A percentile compares a stretch with the other conserved stretches of the same genome.
Evolutionary conservation across 2,329 filamentous ascomycete genomes (phyloP).

Genomic region (Plectosphaerella plurivora): DNA sequence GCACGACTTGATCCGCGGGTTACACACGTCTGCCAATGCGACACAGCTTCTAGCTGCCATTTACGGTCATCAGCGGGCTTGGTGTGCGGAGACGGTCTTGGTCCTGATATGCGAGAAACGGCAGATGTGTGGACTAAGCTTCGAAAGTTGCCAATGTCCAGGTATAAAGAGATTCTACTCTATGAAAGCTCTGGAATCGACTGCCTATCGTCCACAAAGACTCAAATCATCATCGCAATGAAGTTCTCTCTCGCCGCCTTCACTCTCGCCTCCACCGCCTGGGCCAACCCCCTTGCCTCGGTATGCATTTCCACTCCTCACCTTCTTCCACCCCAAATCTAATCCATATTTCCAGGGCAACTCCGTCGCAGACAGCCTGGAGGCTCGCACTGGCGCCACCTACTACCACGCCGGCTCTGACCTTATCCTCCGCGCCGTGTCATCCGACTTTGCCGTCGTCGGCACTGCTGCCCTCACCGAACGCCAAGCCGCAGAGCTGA

Average conservation of each 20-base stretch:
- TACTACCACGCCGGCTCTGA: neutral
- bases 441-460: neutral
- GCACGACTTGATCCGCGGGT: neutral
- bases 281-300: neutral
- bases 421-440: neutral
- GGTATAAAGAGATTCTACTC: too few relatives aligned
- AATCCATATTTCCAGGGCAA: neutral
- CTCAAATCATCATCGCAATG: conserved; percentile 13
- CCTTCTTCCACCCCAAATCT: too few relatives aligned
- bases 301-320: too few relatives aligned
- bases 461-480: neutral
- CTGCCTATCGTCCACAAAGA: too few relatives aligned
- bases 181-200: too few relatives aligned
- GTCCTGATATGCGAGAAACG: too few relatives aligned
- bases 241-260: conserved; percentile 15
- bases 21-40: neutral
- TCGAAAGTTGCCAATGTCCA: too few relatives aligned
- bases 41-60: neutral
- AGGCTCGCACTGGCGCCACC: neutral
- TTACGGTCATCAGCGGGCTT: neutral
- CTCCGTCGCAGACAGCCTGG: neutral
- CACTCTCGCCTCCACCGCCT: conserved; percentile 15
- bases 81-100: too few relatives aligned
- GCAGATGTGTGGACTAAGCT: too few relatives aligned
- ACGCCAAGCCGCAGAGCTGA: neutral